Evolutionary conservation across 768 basidiomycete species (phyloP), one percentile per base, ranked within the genome.

Genomic region (Termitomyces sp.): DNA sequence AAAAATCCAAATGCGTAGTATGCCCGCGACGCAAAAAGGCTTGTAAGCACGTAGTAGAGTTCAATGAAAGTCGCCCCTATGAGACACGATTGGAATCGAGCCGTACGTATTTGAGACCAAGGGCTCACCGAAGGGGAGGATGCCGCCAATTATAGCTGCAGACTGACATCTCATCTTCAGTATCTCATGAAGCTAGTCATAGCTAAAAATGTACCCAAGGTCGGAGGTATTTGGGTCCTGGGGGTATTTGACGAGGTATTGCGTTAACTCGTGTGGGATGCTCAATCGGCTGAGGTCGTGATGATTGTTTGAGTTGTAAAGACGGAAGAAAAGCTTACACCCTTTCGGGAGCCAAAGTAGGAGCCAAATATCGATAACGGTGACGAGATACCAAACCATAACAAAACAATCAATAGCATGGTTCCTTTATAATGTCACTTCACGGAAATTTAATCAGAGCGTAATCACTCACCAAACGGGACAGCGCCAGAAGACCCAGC

Each of bases 1-100:
- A 98, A 73, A 76, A 98, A 98, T 16, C 96, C 96, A 68, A 98
- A 98, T 12, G 96, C 96, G 69, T 97, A 98, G 74, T 94, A 96
- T 46, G 89, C 90, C 34, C 92, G 82, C 10, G 92, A 89, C 24
- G 94, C 94, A 65, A 97, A 98, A 28, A 98, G 78, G 65, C 87
- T 90, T 13, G 93, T 92, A 58, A 98, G 77, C 45, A 96, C 85
- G 68, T 94, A 97, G 72, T 93, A 97, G 12, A 97, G 74, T 70
- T 98, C 96, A 60, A 98, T 91, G 65, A 97, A 98, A 3, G 92
- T 94, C 48, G 96, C 95, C 53, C 93, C 90, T 92, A 56, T 51
- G n/a, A 24, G 20, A 26, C 5, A 34, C 42, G 55, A 34, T 65
- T 16, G 24, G 52, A 44, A 24, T 28, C 47, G 45, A 22, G 51